Evolutionary conservation across 495 filamentous ascomycete genomes (phyloP).

Genomic region (Amniculicola lignicola): DNA sequence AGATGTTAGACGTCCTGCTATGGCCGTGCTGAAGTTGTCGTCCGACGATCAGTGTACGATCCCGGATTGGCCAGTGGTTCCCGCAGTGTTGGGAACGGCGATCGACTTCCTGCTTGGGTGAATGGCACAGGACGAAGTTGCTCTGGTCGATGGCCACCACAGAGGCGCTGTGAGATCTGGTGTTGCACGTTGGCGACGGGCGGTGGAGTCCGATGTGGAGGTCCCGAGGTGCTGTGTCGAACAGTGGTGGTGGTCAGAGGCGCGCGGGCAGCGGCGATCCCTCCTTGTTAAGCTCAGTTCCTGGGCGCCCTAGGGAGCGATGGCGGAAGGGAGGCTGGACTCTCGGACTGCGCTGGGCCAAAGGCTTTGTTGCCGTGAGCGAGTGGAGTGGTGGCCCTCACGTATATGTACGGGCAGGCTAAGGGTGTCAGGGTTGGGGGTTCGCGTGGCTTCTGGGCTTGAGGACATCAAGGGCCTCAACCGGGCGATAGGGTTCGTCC

Average conservation of each 20-base stretch:
- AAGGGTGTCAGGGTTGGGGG: conserved; percentile 29
- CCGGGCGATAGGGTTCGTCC: conserved; percentile 37
- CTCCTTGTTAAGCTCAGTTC: conserved; percentile 37
- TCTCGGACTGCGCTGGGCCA: conserved; percentile 24
- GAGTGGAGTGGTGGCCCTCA: conserved; percentile 37
- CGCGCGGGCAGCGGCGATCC: conserved; percentile 35
- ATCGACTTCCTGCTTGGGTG: conserved; percentile 20
- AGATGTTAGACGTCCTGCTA: conserved; percentile 26
- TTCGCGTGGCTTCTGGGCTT: conserved; percentile 35
- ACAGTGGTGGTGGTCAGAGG: conserved; percentile 25
- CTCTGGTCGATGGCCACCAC: conserved; percentile 5
- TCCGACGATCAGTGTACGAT: conserved; percentile 24
- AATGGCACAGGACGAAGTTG: conserved; percentile 21
- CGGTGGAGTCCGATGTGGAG: conserved; percentile 14
- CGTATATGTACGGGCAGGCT: conserved; percentile 37
- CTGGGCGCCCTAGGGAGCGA: conserved; percentile 32
- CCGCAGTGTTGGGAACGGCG: conserved; percentile 20
- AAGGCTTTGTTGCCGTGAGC: conserved; percentile 34
- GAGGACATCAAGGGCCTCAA: conserved; percentile 26
- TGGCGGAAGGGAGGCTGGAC: conserved; percentile 28
- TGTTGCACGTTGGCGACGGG: conserved; percentile 26
- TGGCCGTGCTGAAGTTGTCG: conserved; percentile 28
- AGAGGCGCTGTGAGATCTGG: conserved; percentile 29
- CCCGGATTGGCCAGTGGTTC: conserved; percentile 29
- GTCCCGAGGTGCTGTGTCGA: neutral